Evolutionary conservation across 495 filamentous ascomycete genomes (phyloP), one percentile per base, ranked within the genome.

Genomic region (Neurospora tetrasperma): DNA sequence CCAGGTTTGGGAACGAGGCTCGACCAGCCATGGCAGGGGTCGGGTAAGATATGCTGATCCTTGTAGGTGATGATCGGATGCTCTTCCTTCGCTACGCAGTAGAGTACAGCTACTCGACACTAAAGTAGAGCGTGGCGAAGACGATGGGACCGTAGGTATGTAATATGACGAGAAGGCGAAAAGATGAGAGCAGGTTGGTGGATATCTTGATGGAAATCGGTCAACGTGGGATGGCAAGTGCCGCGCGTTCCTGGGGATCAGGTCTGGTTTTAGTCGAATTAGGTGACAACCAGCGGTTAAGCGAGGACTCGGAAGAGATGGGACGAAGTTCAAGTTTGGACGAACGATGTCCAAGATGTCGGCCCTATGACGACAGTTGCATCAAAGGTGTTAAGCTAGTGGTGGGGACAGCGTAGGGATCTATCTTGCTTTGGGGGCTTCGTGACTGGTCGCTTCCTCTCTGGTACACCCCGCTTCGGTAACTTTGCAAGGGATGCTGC

Each of bases 1-100:
- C 54, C 54, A 83, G 76, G 74, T 84, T 81, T 11, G 81, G 81
- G 70, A 77, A 82, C 18, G 80, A 73, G 18, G 78, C 74, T 39
- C 79, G 80, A 74, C 78, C 73, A 69, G 81, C 78, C 78, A 80
- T 80, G 41, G 71, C 59, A 71, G 40, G 16, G 46, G 38, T 7
- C 11, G 16, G 5, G 18, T 66, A 39, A 39, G 7, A 39, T 39
- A 35, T 35, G 27, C 9, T 66, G 54, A 66, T 66, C 12, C 54
- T 35, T 62, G 54, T 35, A 18, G 27, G 6, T 14, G 54, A 66
- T 66, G 35, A 38, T 38, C 54, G 12, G 54, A 16, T 35, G 27
- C 54, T 62, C 54, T 35, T 38, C 27, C 6, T 16, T 62, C 27
- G 12, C 14, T 31, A n/a, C n/a, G n/a, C n/a, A n/a, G n/a, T n/a